Base-by-base conservation (phyloP, 345 rosid species). In the Ceriops decandra region DNA sequence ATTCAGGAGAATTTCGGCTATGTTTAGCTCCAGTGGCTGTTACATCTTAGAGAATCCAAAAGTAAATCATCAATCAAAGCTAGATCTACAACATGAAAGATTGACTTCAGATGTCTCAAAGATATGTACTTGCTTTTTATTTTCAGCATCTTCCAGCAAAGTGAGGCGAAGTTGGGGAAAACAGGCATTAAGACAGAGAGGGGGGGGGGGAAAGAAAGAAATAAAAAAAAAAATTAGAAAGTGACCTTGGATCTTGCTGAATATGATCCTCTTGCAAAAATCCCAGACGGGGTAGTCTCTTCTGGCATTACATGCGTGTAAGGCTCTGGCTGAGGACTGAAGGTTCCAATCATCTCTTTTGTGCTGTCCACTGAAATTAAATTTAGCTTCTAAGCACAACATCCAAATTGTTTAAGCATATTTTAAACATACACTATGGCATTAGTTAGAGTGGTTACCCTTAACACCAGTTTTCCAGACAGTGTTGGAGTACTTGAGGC, bases 381-480 rank as follows among this genome's bases (percentile, higher is more conserved):
- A 62, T 36, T 56, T 7, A 46, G 5, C 7, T n/a, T 47, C 8
- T 21, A 26, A 70, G 64, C 16, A 5, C 57, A 26, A 53, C 15
- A 46, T 59, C 73, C 13, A n/a, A 56, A 63, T 35, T 53, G 30
- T 51, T 33, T 26, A 11, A 28, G 57, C 52, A 22, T 26, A 52
- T 52, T 52, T 52, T 17, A 52, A 52, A 52, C 36, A 33, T 54
- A 22, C 27, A 32, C 5, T 59, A 21, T 42, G 5, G 62, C 21
- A 49, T 28, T 42, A 69, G 15, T 30, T 51, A 33, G 68, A 53
- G 52, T 33, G 52, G 72, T 80, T 77, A 86, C 93, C 93, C 75
- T 77, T 84, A 54, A 86, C 74, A 10, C 89, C 92, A 33, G 95
- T 81, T 76, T 89, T 90, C 98, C 97, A 93, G 52, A 93, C 91